Evolutionary conservation across 1,284 basidiomycete species (phyloP).

Genomic region (Abortiporus biennis): DNA sequence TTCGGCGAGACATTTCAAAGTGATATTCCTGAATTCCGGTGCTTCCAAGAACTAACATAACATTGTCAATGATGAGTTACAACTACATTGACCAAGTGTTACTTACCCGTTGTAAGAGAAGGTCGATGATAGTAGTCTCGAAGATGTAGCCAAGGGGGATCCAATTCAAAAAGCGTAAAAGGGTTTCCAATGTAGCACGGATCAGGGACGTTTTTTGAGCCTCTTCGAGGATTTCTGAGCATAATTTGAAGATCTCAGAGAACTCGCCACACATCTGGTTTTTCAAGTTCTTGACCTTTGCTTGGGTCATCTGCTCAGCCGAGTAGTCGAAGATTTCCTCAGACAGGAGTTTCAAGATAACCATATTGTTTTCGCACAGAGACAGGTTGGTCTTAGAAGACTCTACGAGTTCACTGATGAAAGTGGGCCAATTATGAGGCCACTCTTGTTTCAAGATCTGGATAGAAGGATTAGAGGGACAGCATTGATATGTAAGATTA

Average conservation of each 20-base stretch:
- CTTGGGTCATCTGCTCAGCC: slow-evolving; percentile 98
- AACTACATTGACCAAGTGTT: slow-evolving; percentile 1
- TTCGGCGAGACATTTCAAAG: slow-evolving; percentile 97
- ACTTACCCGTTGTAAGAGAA: slow-evolving; percentile 82
- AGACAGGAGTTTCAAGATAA: slow-evolving; percentile 94
- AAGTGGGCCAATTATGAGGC: slow-evolving; percentile 99
- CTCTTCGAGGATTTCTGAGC: slow-evolving; percentile 94
- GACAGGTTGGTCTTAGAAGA: slow-evolving; percentile 96
- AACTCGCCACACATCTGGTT: slow-evolving; percentile 98
- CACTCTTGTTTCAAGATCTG: slow-evolving; percentile 99
- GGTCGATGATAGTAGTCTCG: slow-evolving; percentile 96
- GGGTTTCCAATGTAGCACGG: slow-evolving; percentile 92
- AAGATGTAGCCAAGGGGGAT: slow-evolving; percentile 99
- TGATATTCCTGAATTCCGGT: slow-evolving; percentile 96
- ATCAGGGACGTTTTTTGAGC: slow-evolving; percentile 97
- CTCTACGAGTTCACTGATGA: slow-evolving; percentile 96
- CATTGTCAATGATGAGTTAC: slow-evolving; percentile 1
- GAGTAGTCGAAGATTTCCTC: slow-evolving; percentile 99
- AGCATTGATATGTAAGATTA: background rate
- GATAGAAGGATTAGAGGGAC: slow-evolving; percentile 11
- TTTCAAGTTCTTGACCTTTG: slow-evolving; percentile 96
- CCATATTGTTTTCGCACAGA: slow-evolving; percentile 99
- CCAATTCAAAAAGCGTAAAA: slow-evolving; percentile 98
- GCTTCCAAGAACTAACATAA: slow-evolving; percentile 91
- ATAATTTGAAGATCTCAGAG: slow-evolving; percentile 93